Conservation (phyloP, 345 rosid genomes). For the Arabis alpina region DNA sequence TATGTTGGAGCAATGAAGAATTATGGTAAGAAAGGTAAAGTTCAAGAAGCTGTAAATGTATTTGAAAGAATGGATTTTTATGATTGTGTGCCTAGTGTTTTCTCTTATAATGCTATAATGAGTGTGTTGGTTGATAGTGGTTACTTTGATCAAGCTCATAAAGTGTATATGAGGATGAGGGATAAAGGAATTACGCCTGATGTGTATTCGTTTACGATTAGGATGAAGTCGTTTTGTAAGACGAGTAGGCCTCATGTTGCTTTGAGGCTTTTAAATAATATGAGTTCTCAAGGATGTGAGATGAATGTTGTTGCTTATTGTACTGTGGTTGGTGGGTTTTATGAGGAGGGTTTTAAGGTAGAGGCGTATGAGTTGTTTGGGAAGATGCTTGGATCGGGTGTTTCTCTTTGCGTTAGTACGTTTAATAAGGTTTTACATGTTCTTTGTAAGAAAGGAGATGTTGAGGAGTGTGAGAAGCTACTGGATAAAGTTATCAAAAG, state of each 20-base stretch:
- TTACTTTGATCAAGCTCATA: conserved; percentile 77
- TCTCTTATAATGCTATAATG: conserved; percentile 81
- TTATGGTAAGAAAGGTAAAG: conserved; percentile 76
- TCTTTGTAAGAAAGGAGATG: conserved; percentile 78
- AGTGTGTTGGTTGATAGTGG: conserved; percentile 74
- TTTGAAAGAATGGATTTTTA: conserved; percentile 97
- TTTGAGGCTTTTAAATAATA: conserved; percentile 76
- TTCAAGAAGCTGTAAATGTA: conserved; percentile 80
- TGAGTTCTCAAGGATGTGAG: conserved; percentile 78
- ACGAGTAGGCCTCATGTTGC: conserved; percentile 82
- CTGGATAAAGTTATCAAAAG: conserved; percentile 71
- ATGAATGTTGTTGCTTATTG: conserved; percentile 79
- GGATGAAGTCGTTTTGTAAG: conserved; percentile 89
- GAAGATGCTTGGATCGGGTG: conserved; percentile 66
- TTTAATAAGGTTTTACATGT: conserved; percentile 84
- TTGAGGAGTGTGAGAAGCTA: conserved; percentile 73
- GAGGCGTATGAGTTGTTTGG: conserved; percentile 79
- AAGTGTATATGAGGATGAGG: conserved; percentile 85
- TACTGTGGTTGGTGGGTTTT: conserved; percentile 75
- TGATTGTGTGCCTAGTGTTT: conserved; percentile 65
- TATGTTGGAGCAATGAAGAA: conserved; percentile 71
- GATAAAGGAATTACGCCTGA: conserved; percentile 70
- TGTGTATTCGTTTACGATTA: conserved; percentile 75
- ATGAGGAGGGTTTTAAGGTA: conserved; percentile 51
- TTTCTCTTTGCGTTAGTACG: conserved; percentile 57